Percentiles rank a stretch among this genome's conserved stretches.
phyloP scores from a whole-genome alignment of 2,329 filamentous ascomycete species.

The Allantophomopsis lycopodina region DNA sequence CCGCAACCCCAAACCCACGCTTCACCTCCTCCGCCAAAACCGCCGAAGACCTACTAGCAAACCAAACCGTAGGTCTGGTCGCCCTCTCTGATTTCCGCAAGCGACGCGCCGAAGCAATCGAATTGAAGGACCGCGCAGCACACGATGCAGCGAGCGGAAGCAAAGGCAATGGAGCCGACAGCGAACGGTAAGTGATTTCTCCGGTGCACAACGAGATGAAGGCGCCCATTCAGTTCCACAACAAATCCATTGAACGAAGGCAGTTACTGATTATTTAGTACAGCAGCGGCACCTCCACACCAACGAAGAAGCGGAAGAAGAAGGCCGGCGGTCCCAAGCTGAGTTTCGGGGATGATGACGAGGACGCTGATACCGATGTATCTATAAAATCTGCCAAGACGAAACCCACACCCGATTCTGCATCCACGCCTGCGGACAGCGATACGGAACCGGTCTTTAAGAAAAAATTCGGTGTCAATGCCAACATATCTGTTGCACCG shows the following conservation, averaged over 20 bases:
- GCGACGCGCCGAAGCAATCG: constrained; percentile 83
- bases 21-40: constrained; percentile 18
- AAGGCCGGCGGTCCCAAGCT: constrained; percentile 32
- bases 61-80: constrained; percentile 62
- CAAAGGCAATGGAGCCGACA: constrained; percentile 5
- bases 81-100: constrained; percentile 91
- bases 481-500: constrained; percentile 48
- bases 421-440: constrained; percentile 8
- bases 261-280: no score
- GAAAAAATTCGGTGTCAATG: constrained; percentile 46
- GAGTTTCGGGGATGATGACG: constrained; percentile 62
- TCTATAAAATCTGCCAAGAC: constrained; percentile 21
- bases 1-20: constrained; percentile 17
- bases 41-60: constrained; percentile 19
- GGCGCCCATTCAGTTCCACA: no score
- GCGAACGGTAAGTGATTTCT: no score
- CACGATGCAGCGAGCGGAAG: constrained; percentile 43
- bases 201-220: no score
- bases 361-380: constrained; percentile 28
- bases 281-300: neutral
- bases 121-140: constrained; percentile 74
- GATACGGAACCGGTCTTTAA: constrained; percentile 13
- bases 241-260: no score
- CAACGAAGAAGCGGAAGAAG: constrained; percentile 28
- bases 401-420: constrained; percentile 17